A percentile compares a stretch with the other conserved stretches of the same genome.
These are phyloP conservation scores for Xylaria sp. DNA, from an alignment of 2,329 filamentous ascomycete species.

Conservation along the genomic window DNA sequence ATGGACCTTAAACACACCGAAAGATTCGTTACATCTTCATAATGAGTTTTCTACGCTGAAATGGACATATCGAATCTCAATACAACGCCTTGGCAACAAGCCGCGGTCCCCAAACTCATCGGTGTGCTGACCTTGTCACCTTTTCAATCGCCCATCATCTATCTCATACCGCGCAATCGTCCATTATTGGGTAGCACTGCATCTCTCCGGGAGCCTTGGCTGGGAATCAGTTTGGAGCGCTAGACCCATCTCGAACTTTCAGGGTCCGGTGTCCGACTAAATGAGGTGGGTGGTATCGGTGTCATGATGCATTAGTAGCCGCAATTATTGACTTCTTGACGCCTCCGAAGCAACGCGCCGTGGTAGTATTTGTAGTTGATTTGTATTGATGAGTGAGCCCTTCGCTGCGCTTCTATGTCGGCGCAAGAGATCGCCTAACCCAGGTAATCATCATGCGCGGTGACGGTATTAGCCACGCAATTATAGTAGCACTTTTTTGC, in stretches of 20 bases:
- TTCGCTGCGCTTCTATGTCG: no score
- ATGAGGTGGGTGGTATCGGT: conserved; percentile 10
- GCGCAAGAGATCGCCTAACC: neutral
- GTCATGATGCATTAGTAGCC: conserved; percentile 9
- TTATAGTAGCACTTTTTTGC: neutral
- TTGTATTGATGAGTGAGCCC: neutral
- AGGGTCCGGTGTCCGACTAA: neutral
- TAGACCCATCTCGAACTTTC: conserved; percentile 14
- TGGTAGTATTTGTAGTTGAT: neutral
- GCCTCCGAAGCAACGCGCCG: neutral
- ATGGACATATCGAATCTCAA: neutral
- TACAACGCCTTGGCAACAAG: neutral
- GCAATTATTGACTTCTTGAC: neutral
- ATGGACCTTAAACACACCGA: neutral
- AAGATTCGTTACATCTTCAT: conserved; percentile 6
- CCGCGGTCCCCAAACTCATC: conserved; percentile 2
- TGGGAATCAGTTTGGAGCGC: conserved; percentile 5
- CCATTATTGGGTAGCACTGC: conserved; percentile 28
- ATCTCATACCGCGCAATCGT: neutral
- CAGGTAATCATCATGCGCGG: neutral
- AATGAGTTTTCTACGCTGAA: neutral
- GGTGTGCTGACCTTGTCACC: neutral
- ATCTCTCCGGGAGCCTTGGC: neutral
- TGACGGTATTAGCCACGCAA: neutral
- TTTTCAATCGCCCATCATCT: neutral